Base-by-base conservation (phyloP, 2,329 filamentous ascomycete genomes). In the Colletotrichum phormii region DNA sequence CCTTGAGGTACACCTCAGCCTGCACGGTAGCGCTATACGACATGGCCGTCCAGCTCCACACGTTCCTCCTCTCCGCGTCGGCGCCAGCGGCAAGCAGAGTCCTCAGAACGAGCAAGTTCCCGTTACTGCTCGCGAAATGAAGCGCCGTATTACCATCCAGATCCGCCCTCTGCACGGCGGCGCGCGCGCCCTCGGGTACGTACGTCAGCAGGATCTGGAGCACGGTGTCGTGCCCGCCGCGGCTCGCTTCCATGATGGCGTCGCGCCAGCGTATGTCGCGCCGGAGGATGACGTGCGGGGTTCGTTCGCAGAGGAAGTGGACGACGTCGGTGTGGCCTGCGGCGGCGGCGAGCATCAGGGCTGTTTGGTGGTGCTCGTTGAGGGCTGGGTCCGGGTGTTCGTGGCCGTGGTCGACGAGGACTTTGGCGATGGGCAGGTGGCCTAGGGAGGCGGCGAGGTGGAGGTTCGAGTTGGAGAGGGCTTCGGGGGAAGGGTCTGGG, bases 91-190 rank as follows among this genome's bases (percentile, higher is more conserved):
- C 91, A 13, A 97, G 86, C 65, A 97, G 85, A 46, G 95, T 93
- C 55, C 95, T 87, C 67, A 97, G 83, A 0, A 94, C 93, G 66
- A 95, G 90, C 58, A 97, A 82, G 76, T 96, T 93, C 1, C 95
- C 95, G 77, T 94, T 94, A 58, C 93, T 93, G 78, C 91, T 94
- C 13, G 95, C 95, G 83, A 97, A 95, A 82, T 97, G 95, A 55
- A 97, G 85, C 0, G 94, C 93, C 2, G 94, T 97, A 80, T 97
- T 97, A n/a, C 95, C 95, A 71, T 93, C 89, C 1, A 87, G 78
- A 78, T 97, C 95, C 4, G 87, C 85, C 35, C 87, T 84, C 58
- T 86, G 85, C 7, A 93, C 87, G 3, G 89, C 88, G 0, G 84
- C 84, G 26, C 81, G 81, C 0, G 88, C 84, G 15, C 89, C 89